Percentiles rank a stretch among this genome's conserved stretches.
Evolutionary conservation across 768 basidiomycete species (phyloP).

Genomic region (Sporobolomyces roseus): DNA sequence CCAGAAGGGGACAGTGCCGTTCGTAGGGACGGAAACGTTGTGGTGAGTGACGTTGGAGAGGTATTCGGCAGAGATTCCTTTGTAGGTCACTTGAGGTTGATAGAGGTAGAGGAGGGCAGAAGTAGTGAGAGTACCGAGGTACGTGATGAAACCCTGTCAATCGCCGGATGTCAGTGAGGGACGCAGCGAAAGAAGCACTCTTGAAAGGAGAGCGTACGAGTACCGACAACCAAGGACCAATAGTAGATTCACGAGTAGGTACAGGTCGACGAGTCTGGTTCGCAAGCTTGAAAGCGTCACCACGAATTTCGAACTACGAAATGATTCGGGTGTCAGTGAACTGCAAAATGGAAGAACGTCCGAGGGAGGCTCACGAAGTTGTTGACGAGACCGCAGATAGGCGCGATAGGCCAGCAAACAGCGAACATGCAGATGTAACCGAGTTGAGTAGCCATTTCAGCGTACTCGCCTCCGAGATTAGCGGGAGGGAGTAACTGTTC

Average conservation of each 20-base stretch:
- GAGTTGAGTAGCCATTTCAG: constrained; percentile 85
- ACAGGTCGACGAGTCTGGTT: constrained; percentile 78
- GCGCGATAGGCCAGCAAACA: constrained; percentile 87
- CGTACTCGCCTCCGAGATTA: constrained; percentile 71
- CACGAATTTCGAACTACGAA: constrained; percentile 72
- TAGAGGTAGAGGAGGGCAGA: constrained; percentile 88
- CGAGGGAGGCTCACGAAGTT: constrained; percentile 55
- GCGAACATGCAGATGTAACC: constrained; percentile 81
- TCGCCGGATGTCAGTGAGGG: neutral
- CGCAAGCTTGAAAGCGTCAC: constrained; percentile 92
- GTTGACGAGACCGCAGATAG: constrained; percentile 83
- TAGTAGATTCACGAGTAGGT: constrained; percentile 79
- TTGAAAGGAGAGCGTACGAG: constrained; percentile 53
- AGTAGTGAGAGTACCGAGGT: constrained; percentile 83
- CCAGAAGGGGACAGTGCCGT: constrained; percentile 24
- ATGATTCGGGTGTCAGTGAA: neutral
- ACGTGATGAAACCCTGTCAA: constrained; percentile 74
- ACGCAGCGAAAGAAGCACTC: neutral
- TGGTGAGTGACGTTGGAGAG: constrained; percentile 31
- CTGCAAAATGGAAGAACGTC: neutral
- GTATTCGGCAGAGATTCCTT: constrained; percentile 26
- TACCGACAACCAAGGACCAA: constrained; percentile 90
- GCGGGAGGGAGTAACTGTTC: constrained; percentile 79
- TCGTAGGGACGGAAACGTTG: constrained; percentile 37
- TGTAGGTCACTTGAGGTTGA: constrained; percentile 52